A percentile compares a stretch with the other conserved stretches of the same genome.
These are phyloP conservation scores for Jimgerdemannia lactiflua DNA, from an alignment of 192 early-diverging fungal species.

Conservation along the genomic window DNA sequence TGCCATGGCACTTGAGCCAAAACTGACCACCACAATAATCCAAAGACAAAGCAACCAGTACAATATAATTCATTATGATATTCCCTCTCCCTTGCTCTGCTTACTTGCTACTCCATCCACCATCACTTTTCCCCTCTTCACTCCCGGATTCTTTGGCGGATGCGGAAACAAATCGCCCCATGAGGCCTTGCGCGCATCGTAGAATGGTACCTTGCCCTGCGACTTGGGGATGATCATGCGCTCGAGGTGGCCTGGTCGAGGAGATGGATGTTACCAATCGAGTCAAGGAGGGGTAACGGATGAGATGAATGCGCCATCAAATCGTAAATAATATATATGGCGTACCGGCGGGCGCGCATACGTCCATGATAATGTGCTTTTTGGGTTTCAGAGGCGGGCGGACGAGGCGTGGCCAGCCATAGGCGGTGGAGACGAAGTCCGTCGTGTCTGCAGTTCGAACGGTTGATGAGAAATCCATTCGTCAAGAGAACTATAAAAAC, in stretches of 20 bases:
- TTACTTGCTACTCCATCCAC: not conserved
- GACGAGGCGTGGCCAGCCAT: conserved; percentile 68
- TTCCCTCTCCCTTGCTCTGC: not conserved
- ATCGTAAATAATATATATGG: too few relatives aligned
- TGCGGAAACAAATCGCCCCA: conserved; percentile 90
- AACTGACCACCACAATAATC: too few relatives aligned
- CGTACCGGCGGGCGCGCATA: conserved; percentile 48
- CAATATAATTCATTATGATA: too few relatives aligned
- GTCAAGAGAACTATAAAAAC: conserved; percentile 7
- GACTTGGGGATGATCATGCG: conserved; percentile 68
- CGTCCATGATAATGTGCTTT: conserved; percentile 73
- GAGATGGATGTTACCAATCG: not conserved
- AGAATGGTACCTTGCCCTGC: conserved; percentile 64
- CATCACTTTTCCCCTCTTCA: not conserved
- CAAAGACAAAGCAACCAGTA: too few relatives aligned
- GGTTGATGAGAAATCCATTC: not conserved
- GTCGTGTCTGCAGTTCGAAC: not conserved
- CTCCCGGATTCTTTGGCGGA: conserved; percentile 47
- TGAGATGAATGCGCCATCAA: too few relatives aligned
- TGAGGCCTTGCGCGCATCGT: conserved; percentile 69
- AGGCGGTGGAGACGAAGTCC: conserved; percentile 36
- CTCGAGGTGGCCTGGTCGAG: conserved; percentile 45
- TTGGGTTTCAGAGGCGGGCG: conserved; percentile 76
- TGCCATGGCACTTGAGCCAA: too few relatives aligned
- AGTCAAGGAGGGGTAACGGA: too few relatives aligned